Conservation (phyloP, 2,329 filamentous ascomycete genomes). For the Xylogone sp. region DNA sequence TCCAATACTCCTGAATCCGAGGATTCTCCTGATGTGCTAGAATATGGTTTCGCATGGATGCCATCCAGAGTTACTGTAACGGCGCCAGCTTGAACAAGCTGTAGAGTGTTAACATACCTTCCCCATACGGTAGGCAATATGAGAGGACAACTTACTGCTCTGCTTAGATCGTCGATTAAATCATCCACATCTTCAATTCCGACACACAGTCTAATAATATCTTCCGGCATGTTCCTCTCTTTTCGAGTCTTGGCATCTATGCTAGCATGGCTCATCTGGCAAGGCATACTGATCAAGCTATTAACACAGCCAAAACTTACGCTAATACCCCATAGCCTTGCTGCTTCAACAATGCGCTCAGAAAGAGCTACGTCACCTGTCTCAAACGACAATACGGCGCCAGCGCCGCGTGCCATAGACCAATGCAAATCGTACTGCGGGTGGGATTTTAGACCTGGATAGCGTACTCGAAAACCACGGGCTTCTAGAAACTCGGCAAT, state of each 20-base stretch:
- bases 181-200: conserved; percentile 93
- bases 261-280: conserved; percentile 98
- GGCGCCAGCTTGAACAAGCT: conserved; percentile 92
- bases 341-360: conserved; percentile 90
- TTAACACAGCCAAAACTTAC: conserved; percentile 99
- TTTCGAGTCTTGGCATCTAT: conserved; percentile 92
- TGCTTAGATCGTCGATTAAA: conserved; percentile 85
- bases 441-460: conserved; percentile 89
- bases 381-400: conserved; percentile 93
- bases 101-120: conserved; percentile 15
- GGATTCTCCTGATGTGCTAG: background rate
- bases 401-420: conserved; percentile 90
- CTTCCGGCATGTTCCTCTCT: conserved; percentile 90
- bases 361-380: conserved; percentile 81
- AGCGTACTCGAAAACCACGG: conserved; percentile 91
- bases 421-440: conserved; percentile 95
- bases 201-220: conserved; percentile 92
- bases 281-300: conserved; percentile 98
- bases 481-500: conserved; percentile 91
- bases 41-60: conserved; percentile 57
- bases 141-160: conserved; percentile 84
- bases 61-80: conserved; percentile 82
- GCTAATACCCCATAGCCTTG: conserved; percentile 88
- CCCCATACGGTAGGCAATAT: background rate
- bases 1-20: background rate